phyloP scores from a whole-genome alignment of 2,329 filamentous ascomycete genomes.

The Anisogramma anomala region DNA sequence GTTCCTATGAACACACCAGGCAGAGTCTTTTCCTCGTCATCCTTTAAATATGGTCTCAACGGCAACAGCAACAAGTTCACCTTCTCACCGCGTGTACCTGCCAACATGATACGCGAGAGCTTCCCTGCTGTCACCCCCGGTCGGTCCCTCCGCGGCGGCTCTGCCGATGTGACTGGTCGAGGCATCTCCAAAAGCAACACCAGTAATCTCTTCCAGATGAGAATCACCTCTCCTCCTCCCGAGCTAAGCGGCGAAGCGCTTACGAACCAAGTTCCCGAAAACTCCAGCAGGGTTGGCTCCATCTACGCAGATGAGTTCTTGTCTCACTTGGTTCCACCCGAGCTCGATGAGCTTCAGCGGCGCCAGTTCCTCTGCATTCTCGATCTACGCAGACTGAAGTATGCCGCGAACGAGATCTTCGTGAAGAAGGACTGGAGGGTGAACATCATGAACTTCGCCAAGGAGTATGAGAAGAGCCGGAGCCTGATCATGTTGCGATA shows the following conservation, averaged over 20 bases:
- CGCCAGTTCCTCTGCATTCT: constrained; percentile 54
- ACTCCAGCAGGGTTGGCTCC: constrained; percentile 39
- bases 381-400: constrained; percentile 49
- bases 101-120: constrained; percentile 35
- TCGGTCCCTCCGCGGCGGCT: constrained; percentile 32
- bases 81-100: constrained; percentile 36
- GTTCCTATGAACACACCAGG: constrained; percentile 21
- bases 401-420: constrained; percentile 50
- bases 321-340: constrained; percentile 42
- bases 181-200: constrained; percentile 38
- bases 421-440: constrained; percentile 50
- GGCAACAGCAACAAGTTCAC: constrained; percentile 19
- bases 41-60: constrained; percentile 15
- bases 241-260: constrained; percentile 45
- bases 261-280: constrained; percentile 40
- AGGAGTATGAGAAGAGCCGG: constrained; percentile 53
- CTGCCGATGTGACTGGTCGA: constrained; percentile 35
- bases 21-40: constrained; percentile 24
- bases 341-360: constrained; percentile 47
- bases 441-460: constrained; percentile 51
- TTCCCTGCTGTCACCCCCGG: constrained; percentile 36
- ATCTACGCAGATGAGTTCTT: constrained; percentile 51
- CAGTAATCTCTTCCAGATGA: constrained; percentile 45
- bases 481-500: constrained; percentile 51
- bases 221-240: constrained; percentile 45